Conservation (phyloP, 23 red algal genomes). For the Gracilaria gracilis region DNA sequence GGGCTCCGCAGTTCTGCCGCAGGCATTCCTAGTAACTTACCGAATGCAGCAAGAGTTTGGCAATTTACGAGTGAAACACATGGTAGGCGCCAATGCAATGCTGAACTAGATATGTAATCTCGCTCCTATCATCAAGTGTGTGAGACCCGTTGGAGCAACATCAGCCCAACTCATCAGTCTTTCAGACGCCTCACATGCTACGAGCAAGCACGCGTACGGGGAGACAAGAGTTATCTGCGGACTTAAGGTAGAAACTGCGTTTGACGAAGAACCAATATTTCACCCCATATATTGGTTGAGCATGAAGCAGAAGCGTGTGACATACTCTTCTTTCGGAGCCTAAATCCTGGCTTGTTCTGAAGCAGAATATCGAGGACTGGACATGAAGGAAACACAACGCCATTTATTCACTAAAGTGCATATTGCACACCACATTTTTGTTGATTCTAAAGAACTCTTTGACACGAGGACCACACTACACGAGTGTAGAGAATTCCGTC, state of each 20-base stretch:
- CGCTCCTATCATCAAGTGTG: background rate
- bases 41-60: conserved; percentile 9
- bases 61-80: background rate
- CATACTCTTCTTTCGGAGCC: too few species aligned
- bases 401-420: background rate
- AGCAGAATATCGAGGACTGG: conserved; percentile 13
- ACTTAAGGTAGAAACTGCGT: background rate
- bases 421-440: conserved; percentile 9
- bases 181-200: conserved; percentile 20
- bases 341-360: conserved; percentile 27
- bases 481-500: background rate
- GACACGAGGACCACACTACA: conserved; percentile 9
- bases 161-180: background rate
- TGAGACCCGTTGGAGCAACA: background rate
- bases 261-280: too few species aligned
- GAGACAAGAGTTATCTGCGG: conserved; percentile 3
- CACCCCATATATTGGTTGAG: conserved; percentile 15
- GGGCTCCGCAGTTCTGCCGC: background rate
- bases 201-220: background rate
- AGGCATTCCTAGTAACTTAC: background rate
- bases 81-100: conserved; percentile 25
- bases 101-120: background rate
- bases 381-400: background rate
- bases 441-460: conserved; percentile 28
- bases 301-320: too few species aligned